A percentile compares a stretch with the other conserved stretches of the same genome.
These are phyloP conservation scores for Arthrobotrys sinensis DNA, from an alignment of 2,329 filamentous ascomycete genomes.

Conservation along the genomic window DNA sequence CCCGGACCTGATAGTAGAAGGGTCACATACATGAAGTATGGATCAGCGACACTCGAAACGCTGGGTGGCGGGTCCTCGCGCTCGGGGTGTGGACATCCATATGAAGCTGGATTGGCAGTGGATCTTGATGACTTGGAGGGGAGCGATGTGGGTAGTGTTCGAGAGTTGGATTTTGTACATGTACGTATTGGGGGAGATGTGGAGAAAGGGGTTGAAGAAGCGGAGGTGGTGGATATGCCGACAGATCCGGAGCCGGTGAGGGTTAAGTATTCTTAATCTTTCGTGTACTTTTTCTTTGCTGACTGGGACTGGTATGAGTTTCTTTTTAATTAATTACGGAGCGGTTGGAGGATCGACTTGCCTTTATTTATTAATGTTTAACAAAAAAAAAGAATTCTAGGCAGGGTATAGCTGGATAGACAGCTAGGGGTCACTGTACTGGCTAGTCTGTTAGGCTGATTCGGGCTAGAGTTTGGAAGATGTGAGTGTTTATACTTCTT, in stretches of 20 bases:
- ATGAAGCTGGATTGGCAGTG: conserved; percentile 3
- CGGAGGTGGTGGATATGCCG: conserved; percentile 1
- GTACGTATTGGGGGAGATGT: not conserved
- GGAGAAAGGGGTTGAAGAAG: conserved; percentile 2
- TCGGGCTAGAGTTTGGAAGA: too few species aligned
- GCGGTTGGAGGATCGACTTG: too few species aligned
- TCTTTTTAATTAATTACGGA: too few species aligned
- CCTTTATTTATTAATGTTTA: too few species aligned
- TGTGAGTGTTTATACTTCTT: too few species aligned
- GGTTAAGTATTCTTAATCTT: not conserved
- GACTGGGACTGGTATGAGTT: too few species aligned
- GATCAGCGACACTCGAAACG: not conserved
- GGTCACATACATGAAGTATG: not conserved
- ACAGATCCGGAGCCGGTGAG: conserved; percentile 2
- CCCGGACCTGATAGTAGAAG: not conserved
- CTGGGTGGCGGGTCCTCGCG: not conserved
- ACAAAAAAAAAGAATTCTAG: too few species aligned
- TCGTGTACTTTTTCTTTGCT: too few species aligned
- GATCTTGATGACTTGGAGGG: conserved; percentile 13
- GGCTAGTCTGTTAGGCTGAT: too few species aligned
- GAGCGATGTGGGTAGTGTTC: conserved; percentile 2
- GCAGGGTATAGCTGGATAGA: too few species aligned
- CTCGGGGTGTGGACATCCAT: conserved; percentile 14
- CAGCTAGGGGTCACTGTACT: too few species aligned
- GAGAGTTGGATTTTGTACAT: not conserved